Conservation (phyloP, 495 filamentous ascomycete genomes). For the Neurospora hispaniola region DNA sequence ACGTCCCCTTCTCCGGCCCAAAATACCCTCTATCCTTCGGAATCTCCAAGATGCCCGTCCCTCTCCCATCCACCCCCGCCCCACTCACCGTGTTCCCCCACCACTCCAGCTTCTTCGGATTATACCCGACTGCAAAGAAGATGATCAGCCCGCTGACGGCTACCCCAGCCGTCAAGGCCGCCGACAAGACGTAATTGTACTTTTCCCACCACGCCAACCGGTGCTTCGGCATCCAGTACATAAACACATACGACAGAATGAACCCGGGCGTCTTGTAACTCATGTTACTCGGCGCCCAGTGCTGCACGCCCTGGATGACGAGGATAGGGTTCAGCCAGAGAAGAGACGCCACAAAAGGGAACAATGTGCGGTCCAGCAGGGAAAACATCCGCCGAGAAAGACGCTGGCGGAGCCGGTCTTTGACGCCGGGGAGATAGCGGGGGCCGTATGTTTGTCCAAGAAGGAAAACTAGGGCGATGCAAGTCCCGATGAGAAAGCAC, state of each 20-base stretch:
- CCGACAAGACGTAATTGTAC: constrained; percentile 43
- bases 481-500: constrained; percentile 30
- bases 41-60: constrained; percentile 17
- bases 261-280: constrained; percentile 24
- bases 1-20: constrained; percentile 26
- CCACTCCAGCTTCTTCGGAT: constrained; percentile 43
- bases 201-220: constrained; percentile 30
- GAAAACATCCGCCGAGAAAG: constrained; percentile 15
- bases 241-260: constrained; percentile 22
- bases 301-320: constrained; percentile 23
- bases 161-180: constrained; percentile 24
- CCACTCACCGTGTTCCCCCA: constrained; percentile 46
- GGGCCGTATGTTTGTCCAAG: constrained; percentile 21
- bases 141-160: constrained; percentile 34
- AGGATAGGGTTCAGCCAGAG: constrained; percentile 22
- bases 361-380: constrained; percentile 17
- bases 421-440: constrained; percentile 19
- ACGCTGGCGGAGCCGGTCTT: constrained; percentile 16
- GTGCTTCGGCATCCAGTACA: constrained; percentile 17
- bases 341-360: constrained; percentile 18
- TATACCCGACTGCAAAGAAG: constrained; percentile 48
- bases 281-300: constrained; percentile 24
- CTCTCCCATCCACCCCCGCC: constrained; percentile 21
- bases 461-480: constrained; percentile 21
- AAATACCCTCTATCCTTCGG: constrained; percentile 24